Evolutionary conservation across 2,329 filamentous ascomycete genomes (phyloP).

Genomic region (Alternaria gansuensis): DNA sequence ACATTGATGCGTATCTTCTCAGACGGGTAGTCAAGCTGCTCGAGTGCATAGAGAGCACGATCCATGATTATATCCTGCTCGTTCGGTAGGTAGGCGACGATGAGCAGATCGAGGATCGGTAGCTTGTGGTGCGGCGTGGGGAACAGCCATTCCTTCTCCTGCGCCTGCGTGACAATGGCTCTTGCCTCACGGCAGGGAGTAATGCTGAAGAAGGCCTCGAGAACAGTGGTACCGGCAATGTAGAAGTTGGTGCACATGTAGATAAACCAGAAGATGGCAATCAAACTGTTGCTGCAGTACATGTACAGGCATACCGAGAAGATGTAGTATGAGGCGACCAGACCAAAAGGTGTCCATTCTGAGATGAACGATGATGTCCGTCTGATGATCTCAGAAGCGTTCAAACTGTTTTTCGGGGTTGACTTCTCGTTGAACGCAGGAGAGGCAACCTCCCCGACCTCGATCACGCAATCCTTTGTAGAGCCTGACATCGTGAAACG

Average conservation of each 20-base stretch:
- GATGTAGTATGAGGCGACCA: conserved; percentile 55
- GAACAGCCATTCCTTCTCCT: conserved; percentile 54
- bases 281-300: conserved; percentile 49
- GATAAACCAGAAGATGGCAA: conserved; percentile 57
- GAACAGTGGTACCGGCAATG: conserved; percentile 55
- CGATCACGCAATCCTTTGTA: conserved; percentile 30
- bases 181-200: conserved; percentile 50
- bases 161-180: conserved; percentile 50
- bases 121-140: conserved; percentile 55
- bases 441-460: conserved; percentile 36
- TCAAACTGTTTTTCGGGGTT: conserved; percentile 10
- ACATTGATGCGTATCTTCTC: conserved; percentile 60
- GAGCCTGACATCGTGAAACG: conserved; percentile 37
- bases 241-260: conserved; percentile 58
- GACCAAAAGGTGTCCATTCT: conserved; percentile 56
- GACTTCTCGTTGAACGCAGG: conserved; percentile 20
- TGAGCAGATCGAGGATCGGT: conserved; percentile 57
- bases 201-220: conserved; percentile 55
- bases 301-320: conserved; percentile 56
- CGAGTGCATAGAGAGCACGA: conserved; percentile 57
- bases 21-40: conserved; percentile 58
- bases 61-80: conserved; percentile 62
- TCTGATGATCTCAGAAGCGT: conserved; percentile 17
- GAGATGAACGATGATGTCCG: conserved; percentile 43
- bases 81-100: conserved; percentile 62